Evolutionary conservation across 257 asterid genomes (phyloP).

Genomic region (Anisodus tanguticus): DNA sequence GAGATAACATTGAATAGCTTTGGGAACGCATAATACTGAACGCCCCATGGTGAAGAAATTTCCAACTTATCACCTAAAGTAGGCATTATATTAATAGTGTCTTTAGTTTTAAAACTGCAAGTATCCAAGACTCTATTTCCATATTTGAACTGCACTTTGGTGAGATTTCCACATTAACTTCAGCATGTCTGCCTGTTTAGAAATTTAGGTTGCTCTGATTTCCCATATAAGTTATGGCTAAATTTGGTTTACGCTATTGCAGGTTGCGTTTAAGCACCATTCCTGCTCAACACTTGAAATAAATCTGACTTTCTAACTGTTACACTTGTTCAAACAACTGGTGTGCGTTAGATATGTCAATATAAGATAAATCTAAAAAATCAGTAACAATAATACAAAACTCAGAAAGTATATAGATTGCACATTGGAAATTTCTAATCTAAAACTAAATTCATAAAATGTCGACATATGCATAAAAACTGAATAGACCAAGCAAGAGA

Average conservation of each 20-base stretch:
- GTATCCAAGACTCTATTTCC: no score
- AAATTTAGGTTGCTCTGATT: not conserved
- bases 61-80: not conserved
- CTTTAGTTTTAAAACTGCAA: no score
- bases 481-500: no score
- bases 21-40: not conserved
- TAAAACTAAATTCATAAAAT: no score
- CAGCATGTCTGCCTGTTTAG: not conserved
- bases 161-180: no score
- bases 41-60: not conserved
- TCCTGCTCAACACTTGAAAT: not conserved
- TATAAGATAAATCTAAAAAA: not conserved
- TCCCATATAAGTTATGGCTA: not conserved
- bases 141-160: no score
- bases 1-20: not conserved
- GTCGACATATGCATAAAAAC: no score
- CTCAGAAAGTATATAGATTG: no score
- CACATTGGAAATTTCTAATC: no score
- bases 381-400: not conserved
- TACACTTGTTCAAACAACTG: not conserved
- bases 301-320: no score
- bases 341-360: no score
- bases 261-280: conserved; percentile 34
- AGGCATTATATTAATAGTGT: not conserved
- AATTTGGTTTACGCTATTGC: not conserved